Evolutionary conservation across 805 yeast genomes (phyloP), one percentile per base, ranked within the genome.

Genomic region (Maudiozyma serrabonitensis): DNA sequence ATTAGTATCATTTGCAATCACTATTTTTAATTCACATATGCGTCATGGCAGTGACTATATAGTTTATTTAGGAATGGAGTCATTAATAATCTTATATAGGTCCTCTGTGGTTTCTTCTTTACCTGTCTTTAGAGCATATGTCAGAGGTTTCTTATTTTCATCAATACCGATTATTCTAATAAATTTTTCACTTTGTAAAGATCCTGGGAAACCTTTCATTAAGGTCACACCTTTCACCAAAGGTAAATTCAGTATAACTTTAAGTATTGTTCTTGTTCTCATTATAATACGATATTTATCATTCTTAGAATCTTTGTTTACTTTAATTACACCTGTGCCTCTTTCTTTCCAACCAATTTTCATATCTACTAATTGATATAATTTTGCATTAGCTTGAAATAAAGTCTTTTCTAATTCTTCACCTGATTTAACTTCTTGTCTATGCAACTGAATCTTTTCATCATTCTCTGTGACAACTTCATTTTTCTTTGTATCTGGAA

Each of bases 261-360:
- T 80, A 52, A 88, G 73, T 16, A 87, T 76, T 2, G 95, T 95
- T 52, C 86, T 87, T 4, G 95, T 82, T 63, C 99, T 80, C 96
- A 93, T 89, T 5, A 93, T 83, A 11, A 93, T 64, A 57, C 99
- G 78, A 0, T 82, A 73, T 48, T 75, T 76, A 2, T 70, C 71
- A 1, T 58, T 54, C 15, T 55, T 52, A n/a, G 54, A 55, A 46
- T 64, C 60, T 43, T 68, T 66, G 66, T 93, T 91, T 25, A 93
- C 75, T 62, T 87, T 95, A n/a, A 93, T 69, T 4, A 79, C 75
- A 2, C 99, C 99, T 41, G 85, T 74, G 23, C 99, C 99, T 60
- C 93, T 79, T 67, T 93, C 99, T 64, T 87, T 93, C 99, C 99
- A 93, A 2, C 96, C 96, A 16, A 75, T 80, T 8, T 76, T 64